Percentiles rank a stretch among this genome's conserved stretches.
These are phyloP conservation scores for Suillus americanus DNA, from an alignment of 768 basidiomycete genomes.

Conservation along the genomic window DNA sequence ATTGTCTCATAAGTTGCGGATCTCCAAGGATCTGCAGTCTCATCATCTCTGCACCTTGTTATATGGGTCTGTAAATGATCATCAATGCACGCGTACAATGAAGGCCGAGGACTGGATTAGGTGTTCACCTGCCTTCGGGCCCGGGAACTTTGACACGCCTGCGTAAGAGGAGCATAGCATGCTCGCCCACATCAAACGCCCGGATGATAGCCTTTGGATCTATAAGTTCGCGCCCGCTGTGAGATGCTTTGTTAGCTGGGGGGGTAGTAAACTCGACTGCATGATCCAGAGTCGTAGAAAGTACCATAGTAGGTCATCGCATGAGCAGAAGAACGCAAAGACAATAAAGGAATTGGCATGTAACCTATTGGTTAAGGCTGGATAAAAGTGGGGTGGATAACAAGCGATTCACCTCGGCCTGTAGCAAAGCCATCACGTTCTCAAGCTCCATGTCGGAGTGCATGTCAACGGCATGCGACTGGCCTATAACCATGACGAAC, in stretches of 20 bases:
- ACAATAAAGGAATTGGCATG: background rate
- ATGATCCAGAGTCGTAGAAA: background rate
- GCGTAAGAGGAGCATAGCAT: conserved; percentile 68
- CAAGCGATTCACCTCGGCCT: conserved; percentile 78
- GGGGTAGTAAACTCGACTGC: conserved; percentile 69
- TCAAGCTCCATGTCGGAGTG: conserved; percentile 89
- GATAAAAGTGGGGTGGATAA: background rate
- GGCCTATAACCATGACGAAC: conserved; percentile 66
- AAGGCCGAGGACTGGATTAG: background rate
- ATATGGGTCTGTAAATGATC: conserved; percentile 48
- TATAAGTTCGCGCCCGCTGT: conserved; percentile 63
- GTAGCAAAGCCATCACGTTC: conserved; percentile 90
- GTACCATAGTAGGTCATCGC: background rate
- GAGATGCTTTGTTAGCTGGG: conserved; percentile 71
- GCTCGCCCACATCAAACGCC: conserved; percentile 58
- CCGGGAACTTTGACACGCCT: conserved; percentile 48
- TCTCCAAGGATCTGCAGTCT: conserved; percentile 85
- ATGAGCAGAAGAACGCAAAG: background rate
- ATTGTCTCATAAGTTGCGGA: conserved; percentile 71
- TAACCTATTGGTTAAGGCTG: conserved; percentile 4
- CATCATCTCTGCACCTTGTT: conserved; percentile 89
- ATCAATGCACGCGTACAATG: background rate
- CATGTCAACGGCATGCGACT: conserved; percentile 72
- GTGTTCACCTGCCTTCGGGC: conserved; percentile 38
- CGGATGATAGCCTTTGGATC: conserved; percentile 71